These are phyloP conservation scores for Claviceps quebecensis DNA, from an alignment of 2,329 filamentous ascomycete species.

Conservation along the genomic window DNA sequence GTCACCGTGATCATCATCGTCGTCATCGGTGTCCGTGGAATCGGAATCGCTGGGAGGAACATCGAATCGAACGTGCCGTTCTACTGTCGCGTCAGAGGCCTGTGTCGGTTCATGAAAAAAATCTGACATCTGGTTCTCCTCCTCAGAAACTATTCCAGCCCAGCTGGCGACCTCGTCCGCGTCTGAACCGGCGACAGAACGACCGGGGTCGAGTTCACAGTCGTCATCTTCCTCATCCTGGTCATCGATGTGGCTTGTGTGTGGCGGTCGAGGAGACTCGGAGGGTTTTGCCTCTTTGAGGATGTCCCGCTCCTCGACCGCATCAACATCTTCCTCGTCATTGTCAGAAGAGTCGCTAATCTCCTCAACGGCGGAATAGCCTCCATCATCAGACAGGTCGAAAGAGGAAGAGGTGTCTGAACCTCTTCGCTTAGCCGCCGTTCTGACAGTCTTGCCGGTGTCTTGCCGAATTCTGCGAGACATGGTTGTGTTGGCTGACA, in stretches of 20 bases:
- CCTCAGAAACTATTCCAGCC: conserved; percentile 39
- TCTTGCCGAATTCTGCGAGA: conserved; percentile 40
- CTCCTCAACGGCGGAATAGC: conserved; percentile 64
- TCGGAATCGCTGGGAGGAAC: conserved; percentile 54
- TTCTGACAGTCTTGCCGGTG: conserved; percentile 26
- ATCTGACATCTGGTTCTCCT: conserved; percentile 29
- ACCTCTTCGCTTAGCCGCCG: conserved; percentile 31
- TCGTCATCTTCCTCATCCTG: conserved; percentile 16
- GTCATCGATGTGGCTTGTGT: conserved; percentile 7
- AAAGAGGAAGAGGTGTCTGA: conserved; percentile 41
- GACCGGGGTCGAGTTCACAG: conserved; percentile 24
- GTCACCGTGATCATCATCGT: conserved; percentile 46
- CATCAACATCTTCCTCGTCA: conserved; percentile 64
- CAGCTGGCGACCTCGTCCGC: conserved; percentile 35
- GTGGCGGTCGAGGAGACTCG: conserved; percentile 37
- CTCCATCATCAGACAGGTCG: conserved; percentile 54
- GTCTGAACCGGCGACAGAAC: conserved; percentile 22
- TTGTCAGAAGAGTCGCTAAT: conserved; percentile 66
- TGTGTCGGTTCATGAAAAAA: conserved; percentile 27
- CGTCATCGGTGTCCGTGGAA: conserved; percentile 48
- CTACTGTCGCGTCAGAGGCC: conserved; percentile 24
- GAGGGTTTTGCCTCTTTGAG: conserved; percentile 31
- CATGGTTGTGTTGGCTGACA: conserved; percentile 20
- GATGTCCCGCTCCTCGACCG: conserved; percentile 66
- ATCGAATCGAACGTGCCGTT: conserved; percentile 63